A percentile compares a stretch with the other conserved stretches of the same genome.
phyloP scores from a whole-genome alignment of 2,329 filamentous ascomycete species.

The Aureobasidium sp. region DNA sequence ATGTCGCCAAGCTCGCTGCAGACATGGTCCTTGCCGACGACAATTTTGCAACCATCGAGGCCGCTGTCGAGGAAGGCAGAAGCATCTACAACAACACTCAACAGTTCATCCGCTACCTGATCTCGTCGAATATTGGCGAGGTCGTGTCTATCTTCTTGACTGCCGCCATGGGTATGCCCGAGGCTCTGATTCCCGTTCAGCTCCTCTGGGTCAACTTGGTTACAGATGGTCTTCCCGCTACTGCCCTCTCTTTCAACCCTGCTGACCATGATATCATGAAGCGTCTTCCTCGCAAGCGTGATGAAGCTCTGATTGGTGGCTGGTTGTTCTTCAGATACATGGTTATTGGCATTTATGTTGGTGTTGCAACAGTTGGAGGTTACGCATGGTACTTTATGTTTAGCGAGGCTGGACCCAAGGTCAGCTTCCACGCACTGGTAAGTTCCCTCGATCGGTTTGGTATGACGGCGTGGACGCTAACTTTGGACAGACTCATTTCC shows the following conservation, averaged over 20 bases:
- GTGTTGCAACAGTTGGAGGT: conserved; percentile 86
- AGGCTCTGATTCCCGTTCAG: conserved; percentile 93
- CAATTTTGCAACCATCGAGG: conserved; percentile 96
- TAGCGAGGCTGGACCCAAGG: conserved; percentile 82
- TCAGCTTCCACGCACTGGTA: conserved; percentile 78
- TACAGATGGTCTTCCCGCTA: conserved; percentile 92
- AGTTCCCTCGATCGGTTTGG: conserved; percentile 23
- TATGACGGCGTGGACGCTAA: conserved; percentile 13
- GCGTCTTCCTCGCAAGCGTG: conserved; percentile 80
- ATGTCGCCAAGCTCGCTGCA: conserved; percentile 91
- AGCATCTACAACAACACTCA: conserved; percentile 99
- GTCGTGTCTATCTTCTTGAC: conserved; percentile 99
- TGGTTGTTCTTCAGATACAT: conserved; percentile 98
- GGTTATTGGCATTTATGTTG: conserved; percentile 92
- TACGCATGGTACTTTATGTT: conserved; percentile 99
- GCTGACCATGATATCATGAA: conserved; percentile 98
- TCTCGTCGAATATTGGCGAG: conserved; percentile 98
- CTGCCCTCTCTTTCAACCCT: conserved; percentile 94
- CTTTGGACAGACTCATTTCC: conserved; percentile 65
- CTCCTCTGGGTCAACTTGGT: conserved; percentile 98
- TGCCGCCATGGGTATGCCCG: conserved; percentile 92
- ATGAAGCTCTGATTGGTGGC: conserved; percentile 84
- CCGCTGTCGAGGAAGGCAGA: conserved; percentile 91
- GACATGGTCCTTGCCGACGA: conserved; percentile 99
- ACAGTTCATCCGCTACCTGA: conserved; percentile 98